These are phyloP conservation scores for Rhodofomes roseus DNA, from an alignment of 1,284 basidiomycete species.

Conservation along the genomic window DNA sequence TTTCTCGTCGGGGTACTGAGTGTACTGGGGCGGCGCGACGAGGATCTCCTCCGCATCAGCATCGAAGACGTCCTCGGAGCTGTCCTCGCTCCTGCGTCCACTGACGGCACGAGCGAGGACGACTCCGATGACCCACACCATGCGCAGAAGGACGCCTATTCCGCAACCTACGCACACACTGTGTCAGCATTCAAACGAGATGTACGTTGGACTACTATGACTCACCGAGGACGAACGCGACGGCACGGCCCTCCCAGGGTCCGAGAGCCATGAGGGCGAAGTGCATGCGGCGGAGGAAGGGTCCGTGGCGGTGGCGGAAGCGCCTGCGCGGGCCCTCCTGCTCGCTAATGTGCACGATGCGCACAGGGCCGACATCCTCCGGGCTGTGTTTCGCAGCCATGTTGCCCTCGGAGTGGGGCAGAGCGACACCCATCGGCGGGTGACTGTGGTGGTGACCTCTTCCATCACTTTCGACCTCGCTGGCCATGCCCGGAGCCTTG, in stretches of 20 bases:
- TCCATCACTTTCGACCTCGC: not conserved
- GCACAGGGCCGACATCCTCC: conserved; percentile 6
- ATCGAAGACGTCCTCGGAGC: conserved; percentile 26
- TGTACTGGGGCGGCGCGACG: conserved; percentile 48
- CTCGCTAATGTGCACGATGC: conserved; percentile 7
- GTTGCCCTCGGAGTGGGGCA: not conserved
- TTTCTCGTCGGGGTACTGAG: conserved; percentile 22
- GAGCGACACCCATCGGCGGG: not conserved
- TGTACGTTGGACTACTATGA: conserved; percentile 7
- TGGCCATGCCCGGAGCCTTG: not conserved
- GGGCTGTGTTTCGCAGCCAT: not conserved
- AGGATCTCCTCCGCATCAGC: conserved; percentile 34
- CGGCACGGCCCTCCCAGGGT: conserved; percentile 75
- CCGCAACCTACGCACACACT: conserved; percentile 53
- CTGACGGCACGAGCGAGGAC: conserved; percentile 53
- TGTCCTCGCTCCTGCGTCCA: conserved; percentile 31
- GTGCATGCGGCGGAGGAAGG: conserved; percentile 58
- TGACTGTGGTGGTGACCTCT: not conserved
- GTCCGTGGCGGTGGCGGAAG: conserved; percentile 22
- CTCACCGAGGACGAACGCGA: conserved; percentile 77
- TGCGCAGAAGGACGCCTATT: conserved; percentile 72
- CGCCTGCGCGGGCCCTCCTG: conserved; percentile 3
- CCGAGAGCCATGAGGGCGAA: conserved; percentile 63
- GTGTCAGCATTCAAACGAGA: not conserved
- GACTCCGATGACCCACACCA: conserved; percentile 69